Evolutionary conservation across 202 grass and related monocot species (phyloP).

Genomic region (Saccharum hybrid): DNA sequence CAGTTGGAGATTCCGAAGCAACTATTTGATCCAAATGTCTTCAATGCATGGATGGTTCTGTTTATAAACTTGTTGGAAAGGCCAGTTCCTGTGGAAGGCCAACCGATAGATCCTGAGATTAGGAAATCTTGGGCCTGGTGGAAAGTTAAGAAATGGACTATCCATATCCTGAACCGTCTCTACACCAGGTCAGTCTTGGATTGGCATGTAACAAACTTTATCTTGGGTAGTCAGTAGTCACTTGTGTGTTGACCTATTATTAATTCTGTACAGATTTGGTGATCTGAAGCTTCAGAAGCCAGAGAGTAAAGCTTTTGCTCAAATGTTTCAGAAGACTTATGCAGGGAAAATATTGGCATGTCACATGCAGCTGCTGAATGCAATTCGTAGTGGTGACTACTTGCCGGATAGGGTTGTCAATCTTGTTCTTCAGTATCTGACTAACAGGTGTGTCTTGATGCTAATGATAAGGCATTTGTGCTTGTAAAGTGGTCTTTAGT

Average conservation of each 20-base stretch:
- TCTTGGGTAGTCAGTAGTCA: constrained; percentile 23
- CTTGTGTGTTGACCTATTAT: constrained; percentile 34
- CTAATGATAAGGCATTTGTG: constrained; percentile 6
- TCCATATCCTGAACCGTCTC: constrained; percentile 92
- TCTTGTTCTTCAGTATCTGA: constrained; percentile 95
- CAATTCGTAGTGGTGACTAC: constrained; percentile 84
- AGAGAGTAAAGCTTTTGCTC: constrained; percentile 90
- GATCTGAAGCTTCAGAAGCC: constrained; percentile 95
- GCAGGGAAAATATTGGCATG: constrained; percentile 89
- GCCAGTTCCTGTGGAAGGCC: constrained; percentile 85
- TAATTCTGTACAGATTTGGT: constrained; percentile 65
- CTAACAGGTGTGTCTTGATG: constrained; percentile 67
- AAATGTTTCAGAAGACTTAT: constrained; percentile 92
- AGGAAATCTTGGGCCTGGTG: constrained; percentile 99
- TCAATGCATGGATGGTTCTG: constrained; percentile 90
- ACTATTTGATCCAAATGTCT: constrained; percentile 69
- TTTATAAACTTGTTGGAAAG: constrained; percentile 90
- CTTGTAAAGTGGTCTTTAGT: constrained; percentile 16
- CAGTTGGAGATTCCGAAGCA: constrained; percentile 93
- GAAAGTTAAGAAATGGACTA: constrained; percentile 99
- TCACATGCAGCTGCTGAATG: constrained; percentile 81
- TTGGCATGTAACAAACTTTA: neutral
- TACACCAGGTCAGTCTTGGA: constrained; percentile 75
- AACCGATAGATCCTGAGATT: constrained; percentile 75
- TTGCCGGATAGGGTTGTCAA: constrained; percentile 93